phyloP scores from a whole-genome alignment of 352 stramenopile species.

The Elongisporangium prolatum region DNA sequence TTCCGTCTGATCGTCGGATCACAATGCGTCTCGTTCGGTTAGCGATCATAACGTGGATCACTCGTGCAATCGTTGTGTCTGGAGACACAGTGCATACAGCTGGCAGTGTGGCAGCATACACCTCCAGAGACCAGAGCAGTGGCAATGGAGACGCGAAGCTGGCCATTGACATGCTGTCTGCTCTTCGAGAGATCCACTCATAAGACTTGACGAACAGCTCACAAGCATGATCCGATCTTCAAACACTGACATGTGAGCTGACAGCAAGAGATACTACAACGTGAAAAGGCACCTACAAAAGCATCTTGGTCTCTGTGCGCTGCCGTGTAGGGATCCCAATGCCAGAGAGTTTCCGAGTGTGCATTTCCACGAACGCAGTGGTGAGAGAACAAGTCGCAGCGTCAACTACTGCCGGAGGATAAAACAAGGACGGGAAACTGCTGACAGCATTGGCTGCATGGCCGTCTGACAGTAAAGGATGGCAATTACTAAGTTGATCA shows the following conservation, averaged over 20 bases:
- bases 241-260: neutral
- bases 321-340: constrained; percentile 18
- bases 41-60: constrained; percentile 41
- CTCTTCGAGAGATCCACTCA: neutral
- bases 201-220: neutral
- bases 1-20: constrained; percentile 18
- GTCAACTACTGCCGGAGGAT: constrained; percentile 22
- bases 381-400: constrained; percentile 18
- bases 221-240: neutral
- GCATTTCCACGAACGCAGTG: constrained; percentile 34
- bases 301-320: constrained; percentile 9
- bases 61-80: constrained; percentile 37
- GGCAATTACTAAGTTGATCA: no score
- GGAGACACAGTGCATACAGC: constrained; percentile 11
- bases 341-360: constrained; percentile 18
- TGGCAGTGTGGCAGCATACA: constrained; percentile 11
- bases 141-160: constrained; percentile 1
- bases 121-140: constrained; percentile 23
- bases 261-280: neutral
- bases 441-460: constrained; percentile 27
- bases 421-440: constrained; percentile 50
- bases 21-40: constrained; percentile 25
- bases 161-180: neutral
- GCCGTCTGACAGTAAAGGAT: no score
- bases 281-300: neutral